These are phyloP conservation scores for Geranium incanum DNA, from an alignment of 441 rosid genomes.

Conservation along the genomic window DNA sequence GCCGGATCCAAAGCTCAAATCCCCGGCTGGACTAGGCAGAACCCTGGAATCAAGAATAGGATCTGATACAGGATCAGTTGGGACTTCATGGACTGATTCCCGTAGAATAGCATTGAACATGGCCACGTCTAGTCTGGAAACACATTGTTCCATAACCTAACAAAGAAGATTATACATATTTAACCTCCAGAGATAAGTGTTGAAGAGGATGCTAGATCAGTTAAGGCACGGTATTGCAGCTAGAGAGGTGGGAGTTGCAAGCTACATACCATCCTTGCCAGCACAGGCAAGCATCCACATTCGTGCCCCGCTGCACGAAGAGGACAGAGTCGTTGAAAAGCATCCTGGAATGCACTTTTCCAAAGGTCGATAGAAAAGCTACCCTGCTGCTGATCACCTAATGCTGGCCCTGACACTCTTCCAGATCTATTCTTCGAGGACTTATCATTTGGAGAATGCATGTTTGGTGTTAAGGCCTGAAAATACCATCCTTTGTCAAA, in stretches of 20 bases:
- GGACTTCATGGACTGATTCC: conserved; percentile 77
- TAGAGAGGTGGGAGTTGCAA: conserved; percentile 9
- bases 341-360: conserved; percentile 91
- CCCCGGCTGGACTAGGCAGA: conserved; percentile 80
- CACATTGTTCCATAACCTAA: conserved; percentile 93
- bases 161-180: conserved; percentile 13
- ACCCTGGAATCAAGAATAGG: conserved; percentile 75
- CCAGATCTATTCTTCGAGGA: conserved; percentile 40
- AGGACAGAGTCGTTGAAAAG: conserved; percentile 93
- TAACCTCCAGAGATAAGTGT: conserved; percentile 2
- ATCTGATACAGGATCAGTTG: conserved; percentile 95
- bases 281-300: conserved; percentile 77
- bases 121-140: conserved; percentile 87
- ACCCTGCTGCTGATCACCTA: conserved; percentile 47
- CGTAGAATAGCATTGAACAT: conserved; percentile 98
- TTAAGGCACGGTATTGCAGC: conserved; percentile 2
- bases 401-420: conserved; percentile 33
- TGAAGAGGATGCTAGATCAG: conserved; percentile 5
- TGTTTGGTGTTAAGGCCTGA: conserved; percentile 87
- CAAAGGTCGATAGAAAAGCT: conserved; percentile 75
- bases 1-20: conserved; percentile 87
- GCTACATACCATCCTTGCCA: conserved; percentile 64
- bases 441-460: conserved; percentile 58
- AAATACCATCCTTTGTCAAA: background rate
- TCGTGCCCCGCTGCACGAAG: conserved; percentile 89